phyloP scores from a whole-genome alignment of 2,329 filamentous ascomycete genomes.

The Xylaria arbuscula region DNA sequence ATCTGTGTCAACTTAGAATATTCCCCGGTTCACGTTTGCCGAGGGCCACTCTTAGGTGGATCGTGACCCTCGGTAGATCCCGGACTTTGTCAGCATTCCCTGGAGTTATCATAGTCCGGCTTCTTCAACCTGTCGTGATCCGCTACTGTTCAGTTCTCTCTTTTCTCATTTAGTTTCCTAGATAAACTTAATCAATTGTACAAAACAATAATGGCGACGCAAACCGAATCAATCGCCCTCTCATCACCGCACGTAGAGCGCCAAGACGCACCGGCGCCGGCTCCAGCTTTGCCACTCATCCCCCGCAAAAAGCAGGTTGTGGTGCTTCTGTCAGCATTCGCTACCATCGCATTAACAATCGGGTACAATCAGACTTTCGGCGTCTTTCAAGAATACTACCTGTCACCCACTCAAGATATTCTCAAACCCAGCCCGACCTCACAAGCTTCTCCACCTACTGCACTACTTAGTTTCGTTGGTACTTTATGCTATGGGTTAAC shows the following conservation, averaged over 20 bases:
- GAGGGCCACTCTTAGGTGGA: too few relatives aligned
- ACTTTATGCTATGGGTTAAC: constrained; percentile 61
- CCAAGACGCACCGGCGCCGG: constrained; percentile 13
- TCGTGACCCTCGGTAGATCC: too few relatives aligned
- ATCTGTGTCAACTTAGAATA: too few relatives aligned
- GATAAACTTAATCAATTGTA: not conserved
- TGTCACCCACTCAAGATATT: constrained; percentile 55
- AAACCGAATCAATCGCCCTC: constrained; percentile 34
- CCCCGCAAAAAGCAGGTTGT: constrained; percentile 56
- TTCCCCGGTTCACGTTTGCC: too few relatives aligned
- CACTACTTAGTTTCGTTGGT: constrained; percentile 60
- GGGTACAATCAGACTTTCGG: constrained; percentile 63
- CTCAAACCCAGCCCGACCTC: constrained; percentile 50
- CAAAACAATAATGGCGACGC: constrained; percentile 33
- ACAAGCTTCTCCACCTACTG: constrained; percentile 51
- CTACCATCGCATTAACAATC: constrained; percentile 59
- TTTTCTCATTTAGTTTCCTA: not conserved
- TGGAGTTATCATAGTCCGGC: not conserved
- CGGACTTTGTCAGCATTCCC: too few relatives aligned
- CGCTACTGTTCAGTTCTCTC: not conserved
- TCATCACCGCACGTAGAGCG: constrained; percentile 22
- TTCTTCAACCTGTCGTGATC: not conserved
- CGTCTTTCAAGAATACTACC: constrained; percentile 62
- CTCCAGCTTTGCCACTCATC: constrained; percentile 49
- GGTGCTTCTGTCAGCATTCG: constrained; percentile 57